phyloP scores from a whole-genome alignment of 1,284 basidiomycete species.

The Porodaedalea pini region DNA sequence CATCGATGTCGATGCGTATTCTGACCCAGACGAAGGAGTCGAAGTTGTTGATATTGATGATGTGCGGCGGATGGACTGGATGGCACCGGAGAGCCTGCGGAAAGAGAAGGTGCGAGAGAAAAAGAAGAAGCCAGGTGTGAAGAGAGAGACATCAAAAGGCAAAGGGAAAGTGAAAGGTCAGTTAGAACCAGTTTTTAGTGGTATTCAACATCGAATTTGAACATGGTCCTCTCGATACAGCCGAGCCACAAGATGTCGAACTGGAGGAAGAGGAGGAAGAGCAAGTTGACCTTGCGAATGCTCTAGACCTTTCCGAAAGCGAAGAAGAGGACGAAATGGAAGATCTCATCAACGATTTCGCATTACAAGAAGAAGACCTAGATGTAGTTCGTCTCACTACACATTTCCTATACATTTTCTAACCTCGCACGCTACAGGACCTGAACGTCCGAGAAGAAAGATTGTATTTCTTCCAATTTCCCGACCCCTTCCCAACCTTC shows the following conservation, averaged over 20 bases:
- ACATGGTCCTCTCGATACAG: not conserved
- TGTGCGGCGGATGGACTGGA: conserved; percentile 80
- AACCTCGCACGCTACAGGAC: conserved; percentile 36
- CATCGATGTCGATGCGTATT: conserved; percentile 65
- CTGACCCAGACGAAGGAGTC: conserved; percentile 86
- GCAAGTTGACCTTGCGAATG: conserved; percentile 63
- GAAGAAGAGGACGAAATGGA: conserved; percentile 86
- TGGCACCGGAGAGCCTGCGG: conserved; percentile 79
- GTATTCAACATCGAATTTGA: not conserved
- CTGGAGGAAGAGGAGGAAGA: conserved; percentile 26
- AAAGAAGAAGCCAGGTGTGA: conserved; percentile 33
- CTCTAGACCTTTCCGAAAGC: conserved; percentile 77
- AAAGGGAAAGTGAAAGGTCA: conserved; percentile 46
- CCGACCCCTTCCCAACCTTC: conserved; percentile 83
- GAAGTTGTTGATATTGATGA: conserved; percentile 86
- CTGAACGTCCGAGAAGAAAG: conserved; percentile 53
- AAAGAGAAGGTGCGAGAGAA: conserved; percentile 48
- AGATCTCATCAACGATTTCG: conserved; percentile 82
- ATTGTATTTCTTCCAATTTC: conserved; percentile 92
- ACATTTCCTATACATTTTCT: conserved; percentile 4
- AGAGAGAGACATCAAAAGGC: conserved; percentile 30
- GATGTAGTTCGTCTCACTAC: conserved; percentile 36
- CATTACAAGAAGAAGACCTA: conserved; percentile 36
- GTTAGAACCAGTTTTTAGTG: conserved; percentile 5
- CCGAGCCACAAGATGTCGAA: conserved; percentile 10